Evolutionary conservation across 1,139 yeast genomes (phyloP), one percentile per base, ranked within the genome.

Genomic region (Blastobotrys raffinosifermentans): DNA sequence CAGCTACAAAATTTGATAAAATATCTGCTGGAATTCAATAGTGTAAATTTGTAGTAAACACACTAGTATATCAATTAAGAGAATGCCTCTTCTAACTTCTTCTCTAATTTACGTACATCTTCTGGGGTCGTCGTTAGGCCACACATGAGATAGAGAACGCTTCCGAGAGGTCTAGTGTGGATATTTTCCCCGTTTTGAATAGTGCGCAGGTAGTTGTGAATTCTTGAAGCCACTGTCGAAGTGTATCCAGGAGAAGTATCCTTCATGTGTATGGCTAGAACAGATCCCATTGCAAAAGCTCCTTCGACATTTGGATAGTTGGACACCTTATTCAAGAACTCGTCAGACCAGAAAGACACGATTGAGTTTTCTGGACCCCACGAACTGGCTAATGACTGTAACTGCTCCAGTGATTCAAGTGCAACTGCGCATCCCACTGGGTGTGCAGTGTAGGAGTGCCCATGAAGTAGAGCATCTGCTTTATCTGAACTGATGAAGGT

Each of bases 341-440:
- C 38, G 14, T 25, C 31, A 14, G 49, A 43, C 58, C 57, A 19
- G 7, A 8, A 14, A n/a, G 15, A 13, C 6, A 8, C 7, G 9
- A 8, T n/a, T n/a, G 8, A 8, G 8, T 8, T n/a, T n/a, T 20
- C 23, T 8, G 23, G n/a, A 25, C 14, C 7, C 27, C 27, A 16
- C 23, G 19, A 7, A 19, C 29, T 17, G 23, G 19, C 40, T 35
- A 46, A 26, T n/a, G 35, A 11, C 18, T 37, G 31, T 4, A 47
- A 38, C 13, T 23, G 33, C 5, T 44, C 40, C 14, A 55, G 37
- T 2, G 58, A 49, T 22, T 44, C 40, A n/a, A 39, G 32, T 3
- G 58, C 59, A 4, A 54, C 58, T n/a, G 47, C 40, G 31, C 59
- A 54, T 4, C 57, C 58, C n/a, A 53, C 46, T 6, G 60, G 57